phyloP scores from a whole-genome alignment of 2,329 filamentous ascomycete species.

The Hypoxylon sp. region DNA sequence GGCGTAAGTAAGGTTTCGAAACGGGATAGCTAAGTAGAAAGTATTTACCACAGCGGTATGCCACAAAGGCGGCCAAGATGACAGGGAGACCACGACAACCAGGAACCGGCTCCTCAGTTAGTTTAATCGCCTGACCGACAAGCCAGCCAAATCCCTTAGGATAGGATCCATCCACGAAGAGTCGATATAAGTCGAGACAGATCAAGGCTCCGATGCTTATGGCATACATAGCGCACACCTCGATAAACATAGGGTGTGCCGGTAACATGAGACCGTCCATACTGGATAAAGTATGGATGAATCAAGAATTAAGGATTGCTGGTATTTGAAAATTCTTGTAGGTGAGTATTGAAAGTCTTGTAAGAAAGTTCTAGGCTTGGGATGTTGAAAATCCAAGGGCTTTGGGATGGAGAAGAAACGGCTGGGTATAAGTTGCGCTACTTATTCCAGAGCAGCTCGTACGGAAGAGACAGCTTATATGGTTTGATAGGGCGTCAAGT shows the following conservation, averaged over 20 bases:
- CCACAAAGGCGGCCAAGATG: not conserved
- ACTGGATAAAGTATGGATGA: not conserved
- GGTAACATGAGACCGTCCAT: not conserved
- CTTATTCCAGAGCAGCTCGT: not conserved
- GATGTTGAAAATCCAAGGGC: too few relatives aligned
- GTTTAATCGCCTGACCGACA: not conserved
- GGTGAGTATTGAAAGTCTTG: slow-evolving; percentile 1
- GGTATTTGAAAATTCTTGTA: not conserved
- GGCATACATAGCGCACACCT: too few relatives aligned
- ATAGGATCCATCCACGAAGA: not conserved
- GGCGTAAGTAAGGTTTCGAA: not conserved
- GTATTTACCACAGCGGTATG: not conserved
- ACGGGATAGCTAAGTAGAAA: not conserved
- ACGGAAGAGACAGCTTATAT: not conserved
- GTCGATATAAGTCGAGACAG: not conserved
- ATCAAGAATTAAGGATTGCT: not conserved
- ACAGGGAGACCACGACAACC: not conserved
- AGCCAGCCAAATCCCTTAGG: not conserved
- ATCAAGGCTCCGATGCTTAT: not conserved
- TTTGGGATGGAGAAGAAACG: not conserved
- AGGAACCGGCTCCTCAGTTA: not conserved
- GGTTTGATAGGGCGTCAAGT: not conserved
- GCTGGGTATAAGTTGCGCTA: not conserved
- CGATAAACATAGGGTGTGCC: not conserved
- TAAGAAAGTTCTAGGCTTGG: not conserved